Percentiles rank a stretch among this genome's conserved stretches.
Conservation (phyloP, 1,139 yeast genomes). For the Tardiomyces blankii region DNA sequence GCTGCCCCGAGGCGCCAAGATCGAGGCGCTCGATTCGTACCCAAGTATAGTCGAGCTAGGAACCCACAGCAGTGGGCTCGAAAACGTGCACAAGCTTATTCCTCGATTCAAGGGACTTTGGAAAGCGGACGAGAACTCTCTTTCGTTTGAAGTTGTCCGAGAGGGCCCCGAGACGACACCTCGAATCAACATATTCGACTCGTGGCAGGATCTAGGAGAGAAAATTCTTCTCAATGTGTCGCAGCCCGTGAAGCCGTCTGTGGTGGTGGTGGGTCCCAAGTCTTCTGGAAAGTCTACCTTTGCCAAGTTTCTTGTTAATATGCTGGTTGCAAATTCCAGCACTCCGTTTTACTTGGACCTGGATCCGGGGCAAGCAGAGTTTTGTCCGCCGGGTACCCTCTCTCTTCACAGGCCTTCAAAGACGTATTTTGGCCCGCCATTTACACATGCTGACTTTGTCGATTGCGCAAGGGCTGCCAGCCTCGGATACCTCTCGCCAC, state of each 20-base stretch:
- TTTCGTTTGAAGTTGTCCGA: background rate
- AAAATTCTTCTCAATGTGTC: constrained; percentile 5
- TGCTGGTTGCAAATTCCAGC: constrained; percentile 14
- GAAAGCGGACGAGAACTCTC: constrained; percentile 3
- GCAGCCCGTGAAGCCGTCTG: constrained; percentile 6
- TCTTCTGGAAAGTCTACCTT: constrained; percentile 82
- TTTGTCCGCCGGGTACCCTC: constrained; percentile 59
- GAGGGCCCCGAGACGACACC: constrained; percentile 1
- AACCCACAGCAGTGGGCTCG: constrained; percentile 34
- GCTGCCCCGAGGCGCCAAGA: constrained; percentile 19
- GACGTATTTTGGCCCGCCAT: constrained; percentile 23
- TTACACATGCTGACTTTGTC: constrained; percentile 20
- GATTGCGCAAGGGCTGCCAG: constrained; percentile 31
- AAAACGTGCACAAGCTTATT: constrained; percentile 35
- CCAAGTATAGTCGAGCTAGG: constrained; percentile 36
- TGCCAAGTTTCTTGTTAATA: constrained; percentile 44
- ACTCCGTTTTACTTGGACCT: constrained; percentile 49
- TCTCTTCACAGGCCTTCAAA: constrained; percentile 27
- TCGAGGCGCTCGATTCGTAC: constrained; percentile 3
- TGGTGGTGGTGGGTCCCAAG: constrained; percentile 51
- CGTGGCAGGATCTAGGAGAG: constrained; percentile 1
- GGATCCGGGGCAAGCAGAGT: constrained; percentile 91
- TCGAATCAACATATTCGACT: background rate
- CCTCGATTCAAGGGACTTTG: constrained; percentile 37
- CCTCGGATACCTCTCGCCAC: constrained; percentile 67